Percentiles rank a stretch among this genome's conserved stretches.
Conservation (phyloP, 2,329 filamentous ascomycete genomes). For the Xylariaceae sp. region DNA sequence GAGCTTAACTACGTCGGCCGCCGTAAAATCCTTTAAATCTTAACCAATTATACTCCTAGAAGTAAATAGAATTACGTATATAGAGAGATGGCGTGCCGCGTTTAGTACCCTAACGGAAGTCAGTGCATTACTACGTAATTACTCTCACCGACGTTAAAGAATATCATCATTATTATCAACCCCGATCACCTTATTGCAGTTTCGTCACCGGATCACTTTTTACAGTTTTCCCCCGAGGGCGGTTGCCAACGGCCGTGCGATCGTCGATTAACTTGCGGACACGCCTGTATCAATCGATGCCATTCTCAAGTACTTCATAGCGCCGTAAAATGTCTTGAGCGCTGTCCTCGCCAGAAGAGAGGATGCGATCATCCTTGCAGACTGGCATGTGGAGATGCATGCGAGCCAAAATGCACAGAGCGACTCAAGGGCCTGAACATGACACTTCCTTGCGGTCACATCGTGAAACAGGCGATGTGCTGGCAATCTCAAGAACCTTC, state of each 20-base stretch:
- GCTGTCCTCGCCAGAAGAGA: slow-evolving; percentile 40
- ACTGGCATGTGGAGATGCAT: slow-evolving; percentile 42
- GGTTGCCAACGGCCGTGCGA: slow-evolving; percentile 56
- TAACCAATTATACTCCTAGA: too few species aligned
- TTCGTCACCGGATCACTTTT: slow-evolving; percentile 56
- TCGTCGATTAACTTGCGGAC: slow-evolving; percentile 47
- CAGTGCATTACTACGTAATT: too few species aligned
- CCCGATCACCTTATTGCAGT: slow-evolving; percentile 40
- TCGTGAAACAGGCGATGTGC: slow-evolving; percentile 32
- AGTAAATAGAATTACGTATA: too few species aligned
- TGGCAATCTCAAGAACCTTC: slow-evolving; percentile 43
- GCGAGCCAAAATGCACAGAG: slow-evolving; percentile 37
- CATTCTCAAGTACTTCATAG: slow-evolving; percentile 48
- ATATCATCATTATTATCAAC: too few species aligned
- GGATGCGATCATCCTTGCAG: slow-evolving; percentile 47
- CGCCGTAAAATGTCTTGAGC: slow-evolving; percentile 44
- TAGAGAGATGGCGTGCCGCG: too few species aligned
- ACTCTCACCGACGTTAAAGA: too few species aligned
- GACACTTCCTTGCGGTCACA: slow-evolving; percentile 43
- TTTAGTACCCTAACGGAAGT: too few species aligned
- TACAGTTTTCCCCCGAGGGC: slow-evolving; percentile 56
- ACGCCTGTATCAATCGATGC: slow-evolving; percentile 44
- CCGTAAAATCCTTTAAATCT: too few species aligned
- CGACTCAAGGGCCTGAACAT: slow-evolving; percentile 30
- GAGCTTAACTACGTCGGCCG: too few species aligned